Evolutionary conservation across 805 yeast species (phyloP), one percentile per base, ranked within the genome.

Genomic region (Candida maltosa): DNA sequence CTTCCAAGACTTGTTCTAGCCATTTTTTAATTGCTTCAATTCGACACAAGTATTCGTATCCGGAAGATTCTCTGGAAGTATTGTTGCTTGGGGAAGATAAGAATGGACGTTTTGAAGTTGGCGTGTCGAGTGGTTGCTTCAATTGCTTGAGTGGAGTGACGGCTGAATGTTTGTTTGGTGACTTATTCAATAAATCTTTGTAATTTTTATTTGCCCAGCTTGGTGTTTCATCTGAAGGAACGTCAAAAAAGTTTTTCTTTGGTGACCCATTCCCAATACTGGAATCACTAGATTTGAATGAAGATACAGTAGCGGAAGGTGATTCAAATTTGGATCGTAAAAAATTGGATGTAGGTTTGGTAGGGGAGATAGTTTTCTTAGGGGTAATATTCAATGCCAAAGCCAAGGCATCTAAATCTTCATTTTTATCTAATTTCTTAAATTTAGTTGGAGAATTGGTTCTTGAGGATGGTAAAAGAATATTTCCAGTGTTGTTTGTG

Each of bases 1-100:
- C 85, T 3, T 65, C 71, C 11, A 83, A 67, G 10, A 85, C 72
- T 9, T 60, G 54, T 57, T 83, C 86, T 25, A 87, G 73, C 95
- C 95, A 87, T 38, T 69, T 69, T 51, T 82, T 84, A n/a, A 88
- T 86, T 51, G 87, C 93, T 24, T 75, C 78, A 8, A 86, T 79
- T 41, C 91, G 76, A 56, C 95, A 86, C 29, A 87, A 64, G 48
- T 86, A 86, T 54, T 85, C 93, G 52, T 86, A 85, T 0, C 70
- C 72, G 2, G 61, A 62, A 4, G 69, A 54, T 34, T 55, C 58
- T n/a, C 38, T 49, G 1, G 60, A 48, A 3, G 58, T 46, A 31
- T 51, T 49, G 29, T 50, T 55, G 24, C 56, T 47, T 15, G 66
- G 65, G 10, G 62, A 53, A 3, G 59, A 49, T 10, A 55, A 46